Evolutionary conservation across 2,329 filamentous ascomycete genomes (phyloP), one percentile per base, ranked within the genome.

Genomic region (Pseudodiploospora longispora): DNA sequence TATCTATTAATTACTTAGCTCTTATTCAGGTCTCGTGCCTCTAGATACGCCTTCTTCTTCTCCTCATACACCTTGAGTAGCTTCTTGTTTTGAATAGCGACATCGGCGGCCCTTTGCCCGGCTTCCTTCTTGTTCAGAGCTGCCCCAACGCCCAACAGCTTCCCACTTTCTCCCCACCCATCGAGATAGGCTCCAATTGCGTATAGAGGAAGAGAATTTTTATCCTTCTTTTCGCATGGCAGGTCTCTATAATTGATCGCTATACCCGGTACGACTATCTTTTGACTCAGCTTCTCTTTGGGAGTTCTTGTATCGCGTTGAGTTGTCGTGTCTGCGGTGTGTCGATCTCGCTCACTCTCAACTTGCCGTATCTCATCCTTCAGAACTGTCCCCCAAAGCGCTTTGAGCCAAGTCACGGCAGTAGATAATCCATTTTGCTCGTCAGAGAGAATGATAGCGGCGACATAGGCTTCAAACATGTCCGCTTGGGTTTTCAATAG

Each of bases 381-480:
- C 33, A 94, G 65, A 4, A 76, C 79, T 38, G 72, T 77, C 4
- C 76, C 75, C 88, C 89, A 96, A 1, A 96, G 68, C 6, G 73
- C 66, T 41, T 78, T 82, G 38, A 96, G 66, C 88, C 89, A 97
- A 10, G 72, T 60, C 41, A 83, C 74, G 2, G 76, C 82, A 2
- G 70, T 72, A 6, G 62, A 50, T 38, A 84, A 75, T 1, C 90
- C 89, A 38, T 78, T 60, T 3, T 67, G 63, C 0, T 79, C 72
- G 54, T 88, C 77, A 1, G 83, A 81, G 2, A 87, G 67, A 31
- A 95, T 75, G 5, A 90, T 66, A 3, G 85, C 90, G 6, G 85
- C 90, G 10, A 95, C 78, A 54, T 94, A 96, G 0, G 91, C 85
- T 61, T 97, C 91, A 55, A 96, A 94, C 12, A 96, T 75, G 59